These are phyloP conservation scores for Periglandula ipomoeae DNA, from an alignment of 2,329 filamentous ascomycete species.

Conservation along the genomic window DNA sequence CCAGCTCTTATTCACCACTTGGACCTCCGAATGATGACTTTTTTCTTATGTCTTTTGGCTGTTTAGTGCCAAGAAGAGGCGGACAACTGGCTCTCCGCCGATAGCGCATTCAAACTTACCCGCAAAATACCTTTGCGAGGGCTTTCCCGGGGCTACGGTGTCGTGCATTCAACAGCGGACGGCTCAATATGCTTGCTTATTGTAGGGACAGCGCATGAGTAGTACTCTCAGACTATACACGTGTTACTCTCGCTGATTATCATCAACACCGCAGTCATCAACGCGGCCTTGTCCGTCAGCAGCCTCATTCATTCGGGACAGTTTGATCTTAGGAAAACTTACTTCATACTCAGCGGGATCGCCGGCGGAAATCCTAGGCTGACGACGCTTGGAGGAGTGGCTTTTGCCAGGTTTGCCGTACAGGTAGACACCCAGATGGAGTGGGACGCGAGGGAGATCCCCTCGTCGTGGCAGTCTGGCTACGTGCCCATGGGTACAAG, in stretches of 20 bases:
- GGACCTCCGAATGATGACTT: not conserved
- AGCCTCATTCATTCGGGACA: conserved; percentile 4
- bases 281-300: conserved; percentile 10
- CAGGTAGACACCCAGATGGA: conserved; percentile 12
- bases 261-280: conserved; percentile 10
- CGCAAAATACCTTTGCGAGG: conserved; percentile 3
- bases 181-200: conserved; percentile 3
- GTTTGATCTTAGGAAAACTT: conserved; percentile 10
- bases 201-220: conserved; percentile 5
- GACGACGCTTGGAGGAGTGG: conserved; percentile 10
- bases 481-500: conserved; percentile 11
- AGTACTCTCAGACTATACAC: not conserved
- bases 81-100: conserved; percentile 1
- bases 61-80: conserved; percentile 2
- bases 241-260: not conserved
- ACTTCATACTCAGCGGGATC: conserved; percentile 12
- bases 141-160: conserved; percentile 1
- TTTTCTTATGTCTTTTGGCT: not conserved
- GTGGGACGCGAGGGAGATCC: conserved; percentile 11
- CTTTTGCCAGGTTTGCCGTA: conserved; percentile 10
- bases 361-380: conserved; percentile 11
- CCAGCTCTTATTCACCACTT: not conserved
- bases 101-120: not conserved
- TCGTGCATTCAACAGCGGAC: not conserved
- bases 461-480: conserved; percentile 7